These are phyloP conservation scores for Cladobotryum protrusum DNA, from an alignment of 2,329 filamentous ascomycete genomes.

Conservation along the genomic window DNA sequence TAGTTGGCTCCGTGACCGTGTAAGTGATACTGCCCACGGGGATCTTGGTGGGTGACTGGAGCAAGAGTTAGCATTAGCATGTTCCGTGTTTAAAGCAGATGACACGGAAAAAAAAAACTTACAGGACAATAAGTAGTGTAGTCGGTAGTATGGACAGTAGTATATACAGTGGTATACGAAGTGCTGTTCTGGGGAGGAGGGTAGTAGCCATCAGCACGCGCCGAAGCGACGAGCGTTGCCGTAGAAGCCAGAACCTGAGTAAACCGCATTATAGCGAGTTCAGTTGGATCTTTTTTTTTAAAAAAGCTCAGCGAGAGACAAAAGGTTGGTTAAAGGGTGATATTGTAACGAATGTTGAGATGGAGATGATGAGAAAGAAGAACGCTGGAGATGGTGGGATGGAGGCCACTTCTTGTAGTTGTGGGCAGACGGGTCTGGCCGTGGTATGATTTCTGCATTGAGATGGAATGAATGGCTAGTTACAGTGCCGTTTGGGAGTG, in stretches of 20 bases:
- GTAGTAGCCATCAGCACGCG: constrained; percentile 19
- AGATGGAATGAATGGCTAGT: neutral
- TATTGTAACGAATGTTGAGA: neutral
- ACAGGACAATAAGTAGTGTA: constrained; percentile 41
- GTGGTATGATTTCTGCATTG: constrained; percentile 9
- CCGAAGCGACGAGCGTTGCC: constrained; percentile 27
- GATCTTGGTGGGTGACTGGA: constrained; percentile 26
- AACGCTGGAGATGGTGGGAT: constrained; percentile 8
- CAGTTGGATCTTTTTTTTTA: neutral
- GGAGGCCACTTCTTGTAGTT: constrained; percentile 14
- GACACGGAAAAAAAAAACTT: constrained; percentile 15
- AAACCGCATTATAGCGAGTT: constrained; percentile 30
- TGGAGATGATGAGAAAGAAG: constrained; percentile 1
- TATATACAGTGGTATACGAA: constrained; percentile 19
- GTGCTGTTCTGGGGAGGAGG: constrained; percentile 10
- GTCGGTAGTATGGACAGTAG: constrained; percentile 31
- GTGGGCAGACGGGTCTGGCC: constrained; percentile 1
- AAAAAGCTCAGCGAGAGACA: constrained; percentile 10
- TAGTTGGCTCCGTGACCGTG: constrained; percentile 36
- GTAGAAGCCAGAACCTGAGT: constrained; percentile 26
- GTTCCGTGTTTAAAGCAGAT: neutral
- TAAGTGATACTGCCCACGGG: constrained; percentile 37
- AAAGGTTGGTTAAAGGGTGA: constrained; percentile 9
- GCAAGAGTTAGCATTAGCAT: neutral
- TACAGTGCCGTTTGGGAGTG: constrained; percentile 1